A percentile compares a stretch with the other conserved stretches of the same genome.
phyloP scores from a whole-genome alignment of 1,139 yeast genomes.

The Yamadazyma atmosphaerica region DNA sequence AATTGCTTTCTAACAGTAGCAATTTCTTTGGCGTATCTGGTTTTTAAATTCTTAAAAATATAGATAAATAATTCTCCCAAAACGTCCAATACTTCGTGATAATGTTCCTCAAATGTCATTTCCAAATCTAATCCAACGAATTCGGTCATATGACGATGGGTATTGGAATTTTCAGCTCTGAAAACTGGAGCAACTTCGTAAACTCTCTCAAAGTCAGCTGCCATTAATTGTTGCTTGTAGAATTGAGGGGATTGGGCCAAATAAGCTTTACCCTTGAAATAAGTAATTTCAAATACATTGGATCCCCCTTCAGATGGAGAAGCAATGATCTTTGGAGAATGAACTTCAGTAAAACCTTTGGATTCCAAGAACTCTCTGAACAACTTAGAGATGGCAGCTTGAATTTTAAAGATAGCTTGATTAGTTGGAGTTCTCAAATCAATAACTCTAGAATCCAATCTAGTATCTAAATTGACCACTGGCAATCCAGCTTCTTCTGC shows the following conservation, averaged over 20 bases:
- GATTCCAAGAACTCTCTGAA: constrained; percentile 82
- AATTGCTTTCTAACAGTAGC: constrained; percentile 89
- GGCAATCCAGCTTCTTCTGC: constrained; percentile 93
- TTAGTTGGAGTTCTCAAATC: constrained; percentile 96
- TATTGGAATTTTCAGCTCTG: constrained; percentile 98
- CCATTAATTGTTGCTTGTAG: constrained; percentile 96
- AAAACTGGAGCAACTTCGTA: constrained; percentile 97
- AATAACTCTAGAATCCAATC: constrained; percentile 92
- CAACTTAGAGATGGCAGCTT: constrained; percentile 82
- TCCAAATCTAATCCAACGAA: constrained; percentile 96
- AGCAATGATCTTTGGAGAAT: constrained; percentile 92
- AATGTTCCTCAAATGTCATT: constrained; percentile 97
- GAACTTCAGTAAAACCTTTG: constrained; percentile 81
- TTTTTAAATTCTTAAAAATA: constrained; percentile 81
- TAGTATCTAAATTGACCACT: constrained; percentile 91
- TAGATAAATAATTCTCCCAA: constrained; percentile 85
- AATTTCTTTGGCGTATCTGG: constrained; percentile 78
- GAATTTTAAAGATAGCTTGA: constrained; percentile 95
- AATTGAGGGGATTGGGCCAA: constrained; percentile 98
- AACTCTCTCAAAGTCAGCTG: constrained; percentile 95
- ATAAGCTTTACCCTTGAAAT: constrained; percentile 90
- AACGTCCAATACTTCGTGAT: constrained; percentile 87
- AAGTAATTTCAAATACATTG: constrained; percentile 88
- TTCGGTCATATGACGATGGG: constrained; percentile 99
- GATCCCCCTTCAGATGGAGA: constrained; percentile 98